These are phyloP conservation scores for Thermomucor indicae-seudaticae DNA, from an alignment of 371 early-diverging fungal species.

Conservation along the genomic window DNA sequence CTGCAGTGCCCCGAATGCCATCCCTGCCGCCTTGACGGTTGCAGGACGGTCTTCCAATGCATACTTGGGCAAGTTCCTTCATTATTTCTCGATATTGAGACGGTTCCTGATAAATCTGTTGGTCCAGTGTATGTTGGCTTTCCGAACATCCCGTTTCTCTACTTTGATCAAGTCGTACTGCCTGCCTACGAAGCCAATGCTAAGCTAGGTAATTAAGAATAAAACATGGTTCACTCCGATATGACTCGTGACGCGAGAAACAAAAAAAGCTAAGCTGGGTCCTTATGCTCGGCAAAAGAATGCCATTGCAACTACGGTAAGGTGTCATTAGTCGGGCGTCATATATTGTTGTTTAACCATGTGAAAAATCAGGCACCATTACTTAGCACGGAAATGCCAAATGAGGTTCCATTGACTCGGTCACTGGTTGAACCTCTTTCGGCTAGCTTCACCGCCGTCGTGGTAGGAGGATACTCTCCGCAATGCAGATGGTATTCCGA, in stretches of 20 bases:
- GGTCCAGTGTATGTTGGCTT: constrained; percentile 35
- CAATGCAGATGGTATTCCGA: constrained; percentile 47
- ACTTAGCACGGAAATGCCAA: too few relatives aligned
- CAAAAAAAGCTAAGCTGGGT: constrained; percentile 28
- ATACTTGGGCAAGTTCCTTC: background rate
- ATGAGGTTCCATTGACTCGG: too few relatives aligned
- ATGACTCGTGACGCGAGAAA: too few relatives aligned
- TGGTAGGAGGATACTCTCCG: constrained; percentile 36
- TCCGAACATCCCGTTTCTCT: constrained; percentile 39
- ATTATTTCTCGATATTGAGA: background rate
- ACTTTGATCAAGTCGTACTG: constrained; percentile 41
- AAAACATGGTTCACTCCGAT: too few relatives aligned
- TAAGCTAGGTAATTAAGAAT: constrained; percentile 26
- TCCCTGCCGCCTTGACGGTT: constrained; percentile 29
- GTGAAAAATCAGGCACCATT: background rate
- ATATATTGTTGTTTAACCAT: background rate
- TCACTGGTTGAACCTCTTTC: too few relatives aligned
- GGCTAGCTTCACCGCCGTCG: constrained; percentile 16
- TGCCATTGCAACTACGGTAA: constrained; percentile 30
- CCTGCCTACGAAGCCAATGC: constrained; percentile 41
- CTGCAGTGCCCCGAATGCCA: constrained; percentile 26
- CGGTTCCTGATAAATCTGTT: background rate
- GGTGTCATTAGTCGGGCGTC: too few relatives aligned
- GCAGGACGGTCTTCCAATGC: background rate
- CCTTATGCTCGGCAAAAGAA: constrained; percentile 44